These are phyloP conservation scores for Nicotiana tabacum DNA, from an alignment of 257 asterid species.

Conservation along the genomic window DNA sequence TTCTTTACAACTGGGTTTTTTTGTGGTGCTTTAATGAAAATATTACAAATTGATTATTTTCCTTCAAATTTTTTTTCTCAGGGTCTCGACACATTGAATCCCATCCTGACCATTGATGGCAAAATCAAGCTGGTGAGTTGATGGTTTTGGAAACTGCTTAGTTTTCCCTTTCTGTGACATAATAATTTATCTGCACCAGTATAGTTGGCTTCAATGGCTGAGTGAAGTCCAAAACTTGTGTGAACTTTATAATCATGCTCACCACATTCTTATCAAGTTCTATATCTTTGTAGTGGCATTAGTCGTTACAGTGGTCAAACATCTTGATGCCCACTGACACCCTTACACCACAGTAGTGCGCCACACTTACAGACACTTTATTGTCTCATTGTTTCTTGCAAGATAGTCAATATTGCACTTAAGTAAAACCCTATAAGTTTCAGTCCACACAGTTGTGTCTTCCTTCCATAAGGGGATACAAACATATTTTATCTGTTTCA, in stretches of 20 bases:
- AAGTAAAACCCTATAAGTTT: neutral
- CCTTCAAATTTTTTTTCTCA: conserved; percentile 17
- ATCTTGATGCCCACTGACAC: neutral
- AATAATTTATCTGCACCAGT: neutral
- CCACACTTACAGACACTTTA: neutral
- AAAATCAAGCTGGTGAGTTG: conserved; percentile 78
- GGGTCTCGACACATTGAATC: conserved; percentile 82
- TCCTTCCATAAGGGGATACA: neutral
- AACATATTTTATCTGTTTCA: neutral
- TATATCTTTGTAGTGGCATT: neutral
- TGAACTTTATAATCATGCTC: neutral
- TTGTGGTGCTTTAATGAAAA: neutral
- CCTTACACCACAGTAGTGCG: neutral
- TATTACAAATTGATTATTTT: neutral
- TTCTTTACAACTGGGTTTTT: neutral
- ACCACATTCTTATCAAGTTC: neutral
- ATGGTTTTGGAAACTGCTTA: neutral
- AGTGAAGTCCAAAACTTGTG: neutral
- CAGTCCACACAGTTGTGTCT: neutral
- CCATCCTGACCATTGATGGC: conserved; percentile 63
- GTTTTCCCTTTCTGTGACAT: neutral
- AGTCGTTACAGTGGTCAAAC: neutral
- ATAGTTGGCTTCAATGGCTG: neutral
- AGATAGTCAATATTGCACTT: neutral
- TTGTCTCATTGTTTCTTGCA: neutral